These are phyloP conservation scores for Myrmaecium sp. DNA, from an alignment of 2,329 filamentous ascomycete species.

Conservation along the genomic window DNA sequence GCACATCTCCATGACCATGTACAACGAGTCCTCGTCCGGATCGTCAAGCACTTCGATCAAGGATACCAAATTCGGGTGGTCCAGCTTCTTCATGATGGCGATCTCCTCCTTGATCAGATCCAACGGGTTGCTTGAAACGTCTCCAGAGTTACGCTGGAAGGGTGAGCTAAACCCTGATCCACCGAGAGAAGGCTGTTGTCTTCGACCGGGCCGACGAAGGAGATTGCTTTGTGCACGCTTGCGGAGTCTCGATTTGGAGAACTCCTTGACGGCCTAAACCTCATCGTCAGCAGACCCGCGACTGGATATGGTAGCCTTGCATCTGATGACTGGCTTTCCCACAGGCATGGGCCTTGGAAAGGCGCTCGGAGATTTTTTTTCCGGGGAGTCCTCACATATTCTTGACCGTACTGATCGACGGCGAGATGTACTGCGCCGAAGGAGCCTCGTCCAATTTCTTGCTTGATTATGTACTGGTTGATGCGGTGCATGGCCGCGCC, in stretches of 20 bases:
- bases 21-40: slow-evolving; percentile 84
- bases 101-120: slow-evolving; percentile 90
- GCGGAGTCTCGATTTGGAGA: slow-evolving; percentile 79
- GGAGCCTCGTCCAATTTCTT: slow-evolving; percentile 92
- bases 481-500: slow-evolving; percentile 69
- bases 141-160: slow-evolving; percentile 41
- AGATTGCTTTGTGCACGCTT: slow-evolving; percentile 85
- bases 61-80: slow-evolving; percentile 85
- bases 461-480: slow-evolving; percentile 86
- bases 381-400: slow-evolving; percentile 55
- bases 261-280: slow-evolving; percentile 79
- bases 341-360: not conserved
- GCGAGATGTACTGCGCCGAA: slow-evolving; percentile 89
- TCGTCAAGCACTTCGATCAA: slow-evolving; percentile 92
- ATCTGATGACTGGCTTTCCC: not conserved
- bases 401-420: slow-evolving; percentile 72
- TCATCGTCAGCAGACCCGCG: slow-evolving; percentile 12
- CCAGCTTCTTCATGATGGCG: slow-evolving; percentile 96
- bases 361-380: slow-evolving; percentile 1
- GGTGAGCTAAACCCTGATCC: slow-evolving; percentile 45
- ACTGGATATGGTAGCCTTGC: no score
- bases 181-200: slow-evolving; percentile 33
- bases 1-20: slow-evolving; percentile 99
- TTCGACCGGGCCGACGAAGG: slow-evolving; percentile 44
- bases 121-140: slow-evolving; percentile 50